These are phyloP conservation scores for Sporothrix variecibatus DNA, from an alignment of 2,329 filamentous ascomycete species.

Conservation along the genomic window DNA sequence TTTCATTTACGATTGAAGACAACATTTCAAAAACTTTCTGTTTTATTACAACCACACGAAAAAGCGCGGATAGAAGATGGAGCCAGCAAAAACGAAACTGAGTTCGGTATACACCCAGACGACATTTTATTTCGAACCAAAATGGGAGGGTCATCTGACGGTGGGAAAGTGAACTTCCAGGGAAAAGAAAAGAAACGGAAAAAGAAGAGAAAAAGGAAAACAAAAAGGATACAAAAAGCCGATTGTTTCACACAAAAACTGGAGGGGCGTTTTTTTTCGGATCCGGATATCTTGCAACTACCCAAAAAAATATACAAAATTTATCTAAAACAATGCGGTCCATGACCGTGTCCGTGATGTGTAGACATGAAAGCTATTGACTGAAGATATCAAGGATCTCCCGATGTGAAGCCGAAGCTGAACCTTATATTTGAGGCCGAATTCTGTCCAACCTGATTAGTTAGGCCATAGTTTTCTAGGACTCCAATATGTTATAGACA, in stretches of 20 bases:
- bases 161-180: background rate
- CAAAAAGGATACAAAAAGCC: constrained; percentile 12
- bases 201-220: constrained; percentile 24
- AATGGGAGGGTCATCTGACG: constrained; percentile 41
- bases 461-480: background rate
- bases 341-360: background rate
- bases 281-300: constrained; percentile 82
- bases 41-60: constrained; percentile 8
- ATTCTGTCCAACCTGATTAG: background rate
- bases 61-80: constrained; percentile 71
- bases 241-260: constrained; percentile 23
- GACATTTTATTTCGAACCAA: constrained; percentile 40
- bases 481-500: too few species aligned
- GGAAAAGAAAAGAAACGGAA: constrained; percentile 17
- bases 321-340: constrained; percentile 41
- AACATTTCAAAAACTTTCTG: constrained; percentile 2
- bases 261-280: constrained; percentile 74
- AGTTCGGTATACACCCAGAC: constrained; percentile 36
- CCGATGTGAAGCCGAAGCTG: background rate
- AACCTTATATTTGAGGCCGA: background rate
- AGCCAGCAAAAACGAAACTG: constrained; percentile 51
- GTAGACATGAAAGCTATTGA: background rate
- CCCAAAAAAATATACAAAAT: constrained; percentile 40
- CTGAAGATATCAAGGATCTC: background rate
- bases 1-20: constrained; percentile 23